Percentiles rank a stretch among this genome's conserved stretches.
These are phyloP conservation scores for Ogataea ganodermae DNA, from an alignment of 805 yeast genomes.

Conservation along the genomic window DNA sequence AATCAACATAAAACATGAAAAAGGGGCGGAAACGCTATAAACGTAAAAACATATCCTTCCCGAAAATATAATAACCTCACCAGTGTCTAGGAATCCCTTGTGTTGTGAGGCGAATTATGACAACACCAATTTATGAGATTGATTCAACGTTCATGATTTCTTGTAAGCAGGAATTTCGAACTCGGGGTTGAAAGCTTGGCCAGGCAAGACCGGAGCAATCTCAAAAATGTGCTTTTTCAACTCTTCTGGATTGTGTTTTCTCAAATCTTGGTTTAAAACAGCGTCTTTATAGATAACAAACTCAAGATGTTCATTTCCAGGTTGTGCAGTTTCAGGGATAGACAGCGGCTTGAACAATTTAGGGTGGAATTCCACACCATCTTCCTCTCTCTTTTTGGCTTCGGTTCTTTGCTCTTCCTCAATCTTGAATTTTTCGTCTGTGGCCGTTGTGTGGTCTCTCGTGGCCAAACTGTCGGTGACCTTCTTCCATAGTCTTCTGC, in stretches of 20 bases:
- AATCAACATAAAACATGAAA: slow-evolving; percentile 5
- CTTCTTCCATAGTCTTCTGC: slow-evolving; percentile 78
- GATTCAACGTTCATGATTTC: slow-evolving; percentile 38
- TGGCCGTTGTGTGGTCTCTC: slow-evolving; percentile 81
- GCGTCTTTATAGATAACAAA: slow-evolving; percentile 60
- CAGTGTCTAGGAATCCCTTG: background rate
- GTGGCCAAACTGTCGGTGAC: slow-evolving; percentile 80
- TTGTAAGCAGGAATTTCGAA: slow-evolving; percentile 69
- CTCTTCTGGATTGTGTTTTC: slow-evolving; percentile 45
- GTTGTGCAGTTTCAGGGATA: slow-evolving; percentile 32
- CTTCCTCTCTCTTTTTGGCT: slow-evolving; percentile 74
- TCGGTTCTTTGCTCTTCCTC: slow-evolving; percentile 82
- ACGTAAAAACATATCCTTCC: slow-evolving; percentile 1
- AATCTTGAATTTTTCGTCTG: slow-evolving; percentile 82
- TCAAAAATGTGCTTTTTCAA: slow-evolving; percentile 59
- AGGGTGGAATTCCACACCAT: slow-evolving; percentile 80
- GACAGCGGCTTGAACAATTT: slow-evolving; percentile 61
- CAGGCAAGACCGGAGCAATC: slow-evolving; percentile 80
- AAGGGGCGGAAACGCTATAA: slow-evolving; percentile 1
- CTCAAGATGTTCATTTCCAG: slow-evolving; percentile 53
- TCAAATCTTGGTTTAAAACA: slow-evolving; percentile 45
- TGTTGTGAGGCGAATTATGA: background rate
- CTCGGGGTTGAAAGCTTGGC: slow-evolving; percentile 65
- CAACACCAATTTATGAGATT: background rate
- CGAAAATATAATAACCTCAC: background rate